Conservation (phyloP, 371 early-diverging fungal species). For the Nematocida sp. region DNA sequence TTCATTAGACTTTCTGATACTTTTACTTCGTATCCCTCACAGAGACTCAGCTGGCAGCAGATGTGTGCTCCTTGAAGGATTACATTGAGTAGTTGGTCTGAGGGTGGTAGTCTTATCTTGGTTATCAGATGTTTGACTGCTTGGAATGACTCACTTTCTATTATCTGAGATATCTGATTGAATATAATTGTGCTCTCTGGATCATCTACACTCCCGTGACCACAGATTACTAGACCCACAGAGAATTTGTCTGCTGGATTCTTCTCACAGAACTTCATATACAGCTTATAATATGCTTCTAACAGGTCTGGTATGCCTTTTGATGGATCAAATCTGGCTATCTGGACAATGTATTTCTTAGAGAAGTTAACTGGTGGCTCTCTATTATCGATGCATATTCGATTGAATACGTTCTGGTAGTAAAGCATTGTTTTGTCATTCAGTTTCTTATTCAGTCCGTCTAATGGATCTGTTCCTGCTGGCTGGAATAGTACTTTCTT, state of each 20-base stretch:
- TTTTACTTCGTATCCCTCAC: conserved; percentile 80
- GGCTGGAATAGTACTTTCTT: conserved; percentile 69
- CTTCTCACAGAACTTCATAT: conserved; percentile 65
- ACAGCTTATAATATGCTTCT: conserved; percentile 69
- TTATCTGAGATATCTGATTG: conserved; percentile 65
- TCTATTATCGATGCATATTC: conserved; percentile 70
- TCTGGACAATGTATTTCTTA: conserved; percentile 73
- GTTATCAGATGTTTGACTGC: conserved; percentile 44
- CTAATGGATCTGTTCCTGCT: conserved; percentile 69
- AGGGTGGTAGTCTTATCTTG: conserved; percentile 69
- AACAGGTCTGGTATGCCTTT: conserved; percentile 75
- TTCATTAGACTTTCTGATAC: conserved; percentile 76
- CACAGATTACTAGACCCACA: conserved; percentile 73
- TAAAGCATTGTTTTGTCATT: conserved; percentile 61
- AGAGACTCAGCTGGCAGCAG: conserved; percentile 72
- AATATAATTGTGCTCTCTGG: conserved; percentile 66
- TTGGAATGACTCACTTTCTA: conserved; percentile 63
- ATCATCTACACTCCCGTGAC: conserved; percentile 77
- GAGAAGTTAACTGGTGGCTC: conserved; percentile 67
- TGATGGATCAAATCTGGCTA: conserved; percentile 79
- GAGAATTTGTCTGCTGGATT: conserved; percentile 60
- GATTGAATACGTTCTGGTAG: conserved; percentile 72
- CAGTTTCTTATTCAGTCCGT: conserved; percentile 69
- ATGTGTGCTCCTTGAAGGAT: conserved; percentile 69
- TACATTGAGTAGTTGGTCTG: conserved; percentile 73